These are phyloP conservation scores for Epichloe brachyelytri DNA, from an alignment of 2,329 filamentous ascomycete genomes.

Conservation along the genomic window DNA sequence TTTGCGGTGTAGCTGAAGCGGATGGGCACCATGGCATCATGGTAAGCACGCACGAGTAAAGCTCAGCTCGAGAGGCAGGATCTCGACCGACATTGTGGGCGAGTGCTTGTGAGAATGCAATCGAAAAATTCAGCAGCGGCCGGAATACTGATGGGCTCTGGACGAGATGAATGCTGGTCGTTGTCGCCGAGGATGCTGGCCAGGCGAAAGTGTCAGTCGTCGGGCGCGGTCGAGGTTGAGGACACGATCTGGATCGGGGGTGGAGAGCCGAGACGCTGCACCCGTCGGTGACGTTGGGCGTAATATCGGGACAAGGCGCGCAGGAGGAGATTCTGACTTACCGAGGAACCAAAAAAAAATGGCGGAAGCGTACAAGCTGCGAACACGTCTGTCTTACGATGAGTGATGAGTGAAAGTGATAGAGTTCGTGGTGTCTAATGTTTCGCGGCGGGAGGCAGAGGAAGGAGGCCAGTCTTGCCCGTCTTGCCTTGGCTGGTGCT, in stretches of 20 bases:
- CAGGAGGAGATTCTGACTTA: no score
- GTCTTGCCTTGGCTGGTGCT: no score
- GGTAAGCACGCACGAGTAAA: conserved; percentile 66
- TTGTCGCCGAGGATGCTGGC: not conserved
- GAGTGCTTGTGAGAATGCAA: conserved; percentile 1
- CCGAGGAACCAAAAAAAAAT: no score
- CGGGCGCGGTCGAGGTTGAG: conserved; percentile 1
- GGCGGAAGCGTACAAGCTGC: no score
- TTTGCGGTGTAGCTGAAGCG: not conserved
- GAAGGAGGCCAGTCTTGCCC: no score
- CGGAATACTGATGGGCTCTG: not conserved
- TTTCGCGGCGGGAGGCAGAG: no score
- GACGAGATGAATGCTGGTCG: not conserved
- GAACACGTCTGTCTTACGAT: no score
- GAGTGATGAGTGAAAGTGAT: no score
- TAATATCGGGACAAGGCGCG: no score
- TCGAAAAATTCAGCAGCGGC: not conserved
- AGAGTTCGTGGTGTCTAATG: no score
- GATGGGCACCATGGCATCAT: not conserved
- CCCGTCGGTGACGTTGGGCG: no score
- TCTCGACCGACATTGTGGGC: conserved; percentile 78
- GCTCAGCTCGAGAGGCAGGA: conserved; percentile 80
- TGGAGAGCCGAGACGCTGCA: not conserved
- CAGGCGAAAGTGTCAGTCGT: not conserved
- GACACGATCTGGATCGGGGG: conserved; percentile 2